phyloP scores from a whole-genome alignment of 176 grass and related monocot species.

The Stipa capillata region DNA sequence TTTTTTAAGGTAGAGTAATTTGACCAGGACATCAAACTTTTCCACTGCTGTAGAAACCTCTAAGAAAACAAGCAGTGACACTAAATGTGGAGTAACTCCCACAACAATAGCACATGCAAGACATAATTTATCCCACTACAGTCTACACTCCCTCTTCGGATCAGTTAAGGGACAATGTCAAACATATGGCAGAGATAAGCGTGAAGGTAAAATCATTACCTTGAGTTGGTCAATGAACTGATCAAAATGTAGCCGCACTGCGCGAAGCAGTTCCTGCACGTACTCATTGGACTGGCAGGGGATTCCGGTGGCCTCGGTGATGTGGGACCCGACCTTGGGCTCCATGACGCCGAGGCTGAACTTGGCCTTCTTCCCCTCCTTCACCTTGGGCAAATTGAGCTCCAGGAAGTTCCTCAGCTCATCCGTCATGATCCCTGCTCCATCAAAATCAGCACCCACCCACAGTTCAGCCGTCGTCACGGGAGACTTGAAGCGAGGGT shows the following conservation, averaged over 20 bases:
- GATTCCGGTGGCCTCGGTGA: constrained; percentile 53
- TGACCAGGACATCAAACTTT: not conserved
- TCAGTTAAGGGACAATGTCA: too few relatives aligned
- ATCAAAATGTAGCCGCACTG: constrained; percentile 57
- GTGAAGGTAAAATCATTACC: constrained; percentile 44
- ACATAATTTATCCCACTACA: not conserved
- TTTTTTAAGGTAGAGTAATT: too few relatives aligned
- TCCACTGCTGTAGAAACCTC: not conserved
- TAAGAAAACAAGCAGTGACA: not conserved
- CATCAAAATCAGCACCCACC: not conserved
- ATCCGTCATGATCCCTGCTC: constrained; percentile 66
- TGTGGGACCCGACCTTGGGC: constrained; percentile 69
- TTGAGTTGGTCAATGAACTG: constrained; percentile 56
- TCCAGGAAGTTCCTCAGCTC: constrained; percentile 75
- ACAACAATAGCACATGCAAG: too few relatives aligned
- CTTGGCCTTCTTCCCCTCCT: constrained; percentile 66
- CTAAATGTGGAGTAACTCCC: too few relatives aligned
- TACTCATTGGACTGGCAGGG: constrained; percentile 73
- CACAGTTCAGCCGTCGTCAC: not conserved
- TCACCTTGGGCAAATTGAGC: constrained; percentile 58
- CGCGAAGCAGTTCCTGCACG: constrained; percentile 62
- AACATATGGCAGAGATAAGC: too few relatives aligned
- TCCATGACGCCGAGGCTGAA: constrained; percentile 59
- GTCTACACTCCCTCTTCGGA: too few relatives aligned
- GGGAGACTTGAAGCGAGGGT: not conserved